Base-by-base conservation (phyloP, 441 rosid species). In the Pelargonium myrrhifolium region DNA sequence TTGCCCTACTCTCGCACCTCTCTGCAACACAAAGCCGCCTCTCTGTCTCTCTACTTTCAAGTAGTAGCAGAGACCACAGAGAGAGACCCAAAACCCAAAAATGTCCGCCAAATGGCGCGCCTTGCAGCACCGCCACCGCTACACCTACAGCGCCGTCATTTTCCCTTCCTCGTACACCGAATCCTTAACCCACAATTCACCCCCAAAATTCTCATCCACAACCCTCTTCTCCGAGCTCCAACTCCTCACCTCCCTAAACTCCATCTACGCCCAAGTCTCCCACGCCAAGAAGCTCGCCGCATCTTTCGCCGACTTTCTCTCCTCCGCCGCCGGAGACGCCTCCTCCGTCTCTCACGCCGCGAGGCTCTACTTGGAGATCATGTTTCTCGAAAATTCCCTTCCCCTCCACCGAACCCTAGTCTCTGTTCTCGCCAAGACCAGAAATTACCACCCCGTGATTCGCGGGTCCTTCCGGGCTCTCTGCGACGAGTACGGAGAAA, bases 41-140 rank as follows among this genome's bases (percentile, higher is more conserved):
- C 45, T 40, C 10, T 40, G 10, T 40, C 47, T 42, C 11, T 42
- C 47, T 42, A 12, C 9, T 12, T 42, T 3, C 0, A 0, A 28
- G 31, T 1, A 28, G 31, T 3, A 42, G 12, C 47, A 42, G 47
- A 9, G 47, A 42, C 47, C 47, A n/a, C n/a, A 18, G 2, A 49
- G 39, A 1, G 66, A 69, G 6, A 43, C 2, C 14, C 4, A 17
- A 65, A 58, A 28, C 24, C 64, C 65, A 17, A 71, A 68, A 12
- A 90, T 92, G 97, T 93, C 97, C 3, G 92, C 97, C 8, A 93
- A 93, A 77, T 90, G 99, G 96, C 89, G 99, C 67, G 96, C 97
- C 53, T 67, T 90, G 65, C 97, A 93, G 82, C 95, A 90, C 66
- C 90, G 99, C 69, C 99, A 93, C 79, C 95, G 93, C 31, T 93